These are phyloP conservation scores for Dichotomopilus funicola DNA, from an alignment of 2,329 filamentous ascomycete species.

Conservation along the genomic window DNA sequence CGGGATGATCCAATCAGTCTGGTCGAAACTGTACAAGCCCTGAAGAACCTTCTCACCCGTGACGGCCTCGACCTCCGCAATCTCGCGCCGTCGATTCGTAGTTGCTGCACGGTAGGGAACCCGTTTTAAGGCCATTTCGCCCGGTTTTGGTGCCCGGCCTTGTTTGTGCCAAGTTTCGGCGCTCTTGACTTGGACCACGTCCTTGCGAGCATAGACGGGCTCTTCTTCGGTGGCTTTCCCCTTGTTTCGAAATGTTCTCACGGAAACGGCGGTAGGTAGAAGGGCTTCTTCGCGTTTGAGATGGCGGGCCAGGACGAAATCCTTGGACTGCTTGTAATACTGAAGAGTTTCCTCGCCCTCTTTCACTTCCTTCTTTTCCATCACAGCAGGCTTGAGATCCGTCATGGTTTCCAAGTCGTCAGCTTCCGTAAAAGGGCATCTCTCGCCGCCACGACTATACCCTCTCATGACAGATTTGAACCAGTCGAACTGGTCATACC, in stretches of 20 bases:
- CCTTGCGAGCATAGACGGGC: constrained; percentile 70
- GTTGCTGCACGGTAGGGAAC: constrained; percentile 92
- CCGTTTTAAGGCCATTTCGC: constrained; percentile 70
- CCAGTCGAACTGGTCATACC: constrained; percentile 79
- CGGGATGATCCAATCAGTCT: constrained; percentile 95
- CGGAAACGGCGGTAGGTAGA: constrained; percentile 57
- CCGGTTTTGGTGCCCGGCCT: constrained; percentile 66
- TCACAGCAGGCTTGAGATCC: constrained; percentile 66
- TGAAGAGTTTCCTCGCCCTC: constrained; percentile 78
- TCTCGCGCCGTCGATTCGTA: constrained; percentile 75
- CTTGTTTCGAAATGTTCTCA: constrained; percentile 67
- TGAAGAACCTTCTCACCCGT: constrained; percentile 81
- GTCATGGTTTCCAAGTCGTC: constrained; percentile 75
- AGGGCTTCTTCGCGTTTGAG: constrained; percentile 89
- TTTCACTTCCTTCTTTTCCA: constrained; percentile 65
- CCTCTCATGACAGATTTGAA: constrained; percentile 73
- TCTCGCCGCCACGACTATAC: constrained; percentile 50
- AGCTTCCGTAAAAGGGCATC: constrained; percentile 55
- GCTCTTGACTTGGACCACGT: constrained; percentile 80
- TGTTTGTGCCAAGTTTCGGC: constrained; percentile 98
- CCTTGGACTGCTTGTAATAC: constrained; percentile 78
- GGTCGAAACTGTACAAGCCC: constrained; percentile 72
- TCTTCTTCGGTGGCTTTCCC: constrained; percentile 73
- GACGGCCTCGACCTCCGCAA: constrained; percentile 74
- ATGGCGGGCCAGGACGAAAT: constrained; percentile 80